Conservation (phyloP, 164 flowering plant species). For the Sextonia rubra region DNA sequence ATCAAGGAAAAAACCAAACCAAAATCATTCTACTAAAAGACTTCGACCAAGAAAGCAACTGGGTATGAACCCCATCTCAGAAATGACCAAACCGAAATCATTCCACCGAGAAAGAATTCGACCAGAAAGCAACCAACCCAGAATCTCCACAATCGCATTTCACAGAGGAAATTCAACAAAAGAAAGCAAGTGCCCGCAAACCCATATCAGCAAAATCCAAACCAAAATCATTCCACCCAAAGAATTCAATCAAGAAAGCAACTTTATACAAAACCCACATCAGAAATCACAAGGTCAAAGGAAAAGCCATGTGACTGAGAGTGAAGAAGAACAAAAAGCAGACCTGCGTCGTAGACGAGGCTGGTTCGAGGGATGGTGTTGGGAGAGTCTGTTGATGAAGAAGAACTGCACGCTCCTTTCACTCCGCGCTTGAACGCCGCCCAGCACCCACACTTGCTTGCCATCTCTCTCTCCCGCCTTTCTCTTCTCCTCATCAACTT, state of each 20-base stretch:
- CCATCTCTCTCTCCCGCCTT: slow-evolving; percentile 21
- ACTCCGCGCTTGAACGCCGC: slow-evolving; percentile 48
- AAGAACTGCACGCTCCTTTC: slow-evolving; percentile 45
- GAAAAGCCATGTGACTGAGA: not conserved
- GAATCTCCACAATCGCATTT: not conserved
- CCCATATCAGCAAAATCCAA: not conserved
- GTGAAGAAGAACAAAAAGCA: not conserved
- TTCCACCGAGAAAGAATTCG: not conserved
- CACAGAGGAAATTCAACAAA: not conserved
- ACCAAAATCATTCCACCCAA: no score
- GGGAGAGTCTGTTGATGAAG: slow-evolving; percentile 50
- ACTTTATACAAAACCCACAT: not conserved
- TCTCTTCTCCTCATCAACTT: slow-evolving; percentile 22
- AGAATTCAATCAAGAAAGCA: not conserved
- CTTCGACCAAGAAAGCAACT: not conserved
- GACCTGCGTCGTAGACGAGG: slow-evolving; percentile 86
- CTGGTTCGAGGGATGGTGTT: slow-evolving; percentile 70
- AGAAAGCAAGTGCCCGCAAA: not conserved
- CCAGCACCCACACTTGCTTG: slow-evolving; percentile 73
- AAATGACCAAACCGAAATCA: not conserved
- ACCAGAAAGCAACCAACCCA: not conserved
- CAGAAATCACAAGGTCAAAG: not conserved
- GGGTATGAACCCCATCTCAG: not conserved
- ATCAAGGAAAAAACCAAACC: not conserved
- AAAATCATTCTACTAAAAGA: not conserved